Conservation (phyloP, 139 green algal species). For the Microglena sp. region DNA sequence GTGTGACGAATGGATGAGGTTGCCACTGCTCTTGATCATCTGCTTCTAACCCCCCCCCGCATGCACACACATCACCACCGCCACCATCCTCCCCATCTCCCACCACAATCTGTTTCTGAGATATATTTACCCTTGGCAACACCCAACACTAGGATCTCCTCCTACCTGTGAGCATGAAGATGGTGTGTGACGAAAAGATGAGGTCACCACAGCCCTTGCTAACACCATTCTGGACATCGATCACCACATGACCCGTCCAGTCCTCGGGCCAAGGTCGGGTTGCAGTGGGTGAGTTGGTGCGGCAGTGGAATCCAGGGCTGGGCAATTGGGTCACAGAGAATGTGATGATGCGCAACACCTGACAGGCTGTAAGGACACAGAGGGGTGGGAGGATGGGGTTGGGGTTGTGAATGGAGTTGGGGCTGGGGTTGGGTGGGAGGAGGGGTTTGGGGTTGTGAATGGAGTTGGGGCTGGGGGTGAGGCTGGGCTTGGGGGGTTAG, state of each 20-base stretch:
- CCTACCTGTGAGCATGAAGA: constrained; percentile 49
- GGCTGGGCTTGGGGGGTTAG: background rate
- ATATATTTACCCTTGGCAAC: too few relatives aligned
- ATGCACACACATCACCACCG: too few relatives aligned
- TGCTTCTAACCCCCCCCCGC: too few relatives aligned
- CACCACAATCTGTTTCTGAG: too few relatives aligned
- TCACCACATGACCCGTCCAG: constrained; percentile 61
- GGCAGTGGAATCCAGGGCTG: constrained; percentile 78
- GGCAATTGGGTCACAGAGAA: constrained; percentile 78
- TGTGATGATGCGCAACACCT: constrained; percentile 72
- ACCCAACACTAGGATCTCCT: too few relatives aligned
- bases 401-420: background rate
- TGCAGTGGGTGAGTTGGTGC: constrained; percentile 22
- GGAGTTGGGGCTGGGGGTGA: background rate
- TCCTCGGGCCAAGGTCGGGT: constrained; percentile 45
- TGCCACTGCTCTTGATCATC: too few relatives aligned
- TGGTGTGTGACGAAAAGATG: constrained; percentile 85
- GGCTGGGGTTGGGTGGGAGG: background rate
- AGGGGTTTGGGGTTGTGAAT: too few relatives aligned
- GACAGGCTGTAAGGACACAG: constrained; percentile 46
- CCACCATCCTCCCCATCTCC: too few relatives aligned
- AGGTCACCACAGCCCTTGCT: constrained; percentile 81
- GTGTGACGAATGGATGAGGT: too few relatives aligned
- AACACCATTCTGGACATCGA: constrained; percentile 52
- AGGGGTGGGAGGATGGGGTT: too few relatives aligned